phyloP scores from a whole-genome alignment of 345 rosid genomes.

The Lumnitzera racemosa region DNA sequence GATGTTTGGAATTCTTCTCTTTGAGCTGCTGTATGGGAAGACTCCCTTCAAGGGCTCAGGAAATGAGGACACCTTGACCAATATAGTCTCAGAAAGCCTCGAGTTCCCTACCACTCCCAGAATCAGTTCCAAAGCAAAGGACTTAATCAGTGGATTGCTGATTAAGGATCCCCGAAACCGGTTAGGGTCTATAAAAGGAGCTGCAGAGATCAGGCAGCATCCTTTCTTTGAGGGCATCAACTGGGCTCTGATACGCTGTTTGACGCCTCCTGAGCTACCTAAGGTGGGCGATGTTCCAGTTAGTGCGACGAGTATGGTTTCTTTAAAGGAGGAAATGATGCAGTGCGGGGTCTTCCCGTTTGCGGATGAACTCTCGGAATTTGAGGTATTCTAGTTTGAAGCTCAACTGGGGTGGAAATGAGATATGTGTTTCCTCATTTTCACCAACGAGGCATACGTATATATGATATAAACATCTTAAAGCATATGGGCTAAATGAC shows the following conservation, averaged over 20 bases:
- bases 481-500: no score
- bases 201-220: not conserved
- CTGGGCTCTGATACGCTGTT: conserved; percentile 72
- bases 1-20: not conserved
- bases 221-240: conserved; percentile 65
- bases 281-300: conserved; percentile 18
- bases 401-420: no score
- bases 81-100: not conserved
- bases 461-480: no score
- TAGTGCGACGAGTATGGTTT: conserved; percentile 1
- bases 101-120: not conserved
- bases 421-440: no score
- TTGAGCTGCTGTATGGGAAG: conserved; percentile 1
- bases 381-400: no score
- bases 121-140: not conserved
- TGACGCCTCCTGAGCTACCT: conserved; percentile 62
- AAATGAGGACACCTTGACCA: not conserved
- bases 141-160: not conserved
- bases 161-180: not conserved
- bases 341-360: not conserved
- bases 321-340: conserved; percentile 22
- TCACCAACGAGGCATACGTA: no score
- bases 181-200: conserved; percentile 1
- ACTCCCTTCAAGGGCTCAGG: not conserved
- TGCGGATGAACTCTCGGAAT: no score